Conservation (phyloP, 1,284 basidiomycete species). For the Sporisorium scitamineum region DNA sequence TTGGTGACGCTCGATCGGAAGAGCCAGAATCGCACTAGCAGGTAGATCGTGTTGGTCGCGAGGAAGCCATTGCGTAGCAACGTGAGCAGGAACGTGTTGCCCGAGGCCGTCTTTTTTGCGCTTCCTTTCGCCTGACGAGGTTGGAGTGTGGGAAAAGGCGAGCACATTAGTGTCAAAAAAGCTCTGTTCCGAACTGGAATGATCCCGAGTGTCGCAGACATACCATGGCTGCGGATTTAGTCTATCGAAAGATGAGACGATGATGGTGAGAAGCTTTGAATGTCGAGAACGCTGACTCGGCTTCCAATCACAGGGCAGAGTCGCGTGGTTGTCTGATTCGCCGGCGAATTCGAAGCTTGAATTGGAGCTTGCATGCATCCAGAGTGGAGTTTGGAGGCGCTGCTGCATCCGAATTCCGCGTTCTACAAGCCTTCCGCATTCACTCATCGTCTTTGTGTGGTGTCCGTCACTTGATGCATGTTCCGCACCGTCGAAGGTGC, state of each 20-base stretch:
- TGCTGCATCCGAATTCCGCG: slow-evolving; percentile 6
- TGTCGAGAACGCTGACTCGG: not conserved
- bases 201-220: no score
- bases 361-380: slow-evolving; percentile 6
- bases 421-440: not conserved
- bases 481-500: not conserved
- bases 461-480: slow-evolving; percentile 1
- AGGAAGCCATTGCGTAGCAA: slow-evolving; percentile 62
- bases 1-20: slow-evolving; percentile 36
- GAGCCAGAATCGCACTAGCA: slow-evolving; percentile 54
- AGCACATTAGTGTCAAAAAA: not conserved
- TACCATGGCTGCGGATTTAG: slow-evolving; percentile 7
- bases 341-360: not conserved
- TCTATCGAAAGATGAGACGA: not conserved
- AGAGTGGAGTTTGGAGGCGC: slow-evolving; percentile 1
- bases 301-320: not conserved
- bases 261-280: slow-evolving; percentile 3
- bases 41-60: slow-evolving; percentile 58
- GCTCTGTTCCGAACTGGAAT: not conserved
- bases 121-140: slow-evolving; percentile 48
- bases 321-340: slow-evolving; percentile 12
- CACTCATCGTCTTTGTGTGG: no score
- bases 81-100: slow-evolving; percentile 55
- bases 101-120: slow-evolving; percentile 53
- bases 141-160: not conserved